Evolutionary conservation across 1,284 basidiomycete genomes (phyloP), one percentile per base, ranked within the genome.

Genomic region (Lignosus rhinocerotis): DNA sequence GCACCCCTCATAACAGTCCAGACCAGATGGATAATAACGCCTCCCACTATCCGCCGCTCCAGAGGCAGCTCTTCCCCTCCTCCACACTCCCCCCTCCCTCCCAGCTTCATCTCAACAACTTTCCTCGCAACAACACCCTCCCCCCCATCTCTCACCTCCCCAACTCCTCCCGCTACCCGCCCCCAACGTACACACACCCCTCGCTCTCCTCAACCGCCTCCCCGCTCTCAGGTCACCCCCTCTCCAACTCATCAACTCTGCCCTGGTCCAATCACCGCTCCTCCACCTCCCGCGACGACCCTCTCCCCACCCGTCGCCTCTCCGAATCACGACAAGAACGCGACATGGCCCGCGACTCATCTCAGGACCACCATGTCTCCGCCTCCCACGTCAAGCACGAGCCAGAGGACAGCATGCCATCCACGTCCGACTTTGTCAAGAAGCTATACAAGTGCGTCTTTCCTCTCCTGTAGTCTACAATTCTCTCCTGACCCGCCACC

Each of bases 341-440:
- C 51, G 66, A 67, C 55, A 60, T 53, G 53, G 64, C 63, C 55
- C 67, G 59, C 65, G 63, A 65, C 58, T 64, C 50, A 39, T 66
- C 59, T 42, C 66, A 55, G 47, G 66, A 60, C 51, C 62, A 61
- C 55, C 55, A 45, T 51, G 64, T 55, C 52, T 56, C 58, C 51
- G 63, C 57, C 46, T 60, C 58, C 21, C 55, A 55, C 39, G 66
- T 71, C 60, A 75, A 75, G 65, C 73, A 74, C 46, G 66, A 68
- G 65, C 58, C 67, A 11, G 83, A 83, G 60, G 88, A 89, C 65
- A 77, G 78, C 60, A 87, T 90, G 87, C 87, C 87, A 4, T 81
- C 86, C 11, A 88, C 90, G 16, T 86, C 84, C 64, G 95, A 98
- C 75, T 98, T 98, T 74, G 95, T 98, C 70, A 97, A 94, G 78